Evolutionary conservation across 768 basidiomycete genomes (phyloP).

Genomic region (Tylopilus sp.): DNA sequence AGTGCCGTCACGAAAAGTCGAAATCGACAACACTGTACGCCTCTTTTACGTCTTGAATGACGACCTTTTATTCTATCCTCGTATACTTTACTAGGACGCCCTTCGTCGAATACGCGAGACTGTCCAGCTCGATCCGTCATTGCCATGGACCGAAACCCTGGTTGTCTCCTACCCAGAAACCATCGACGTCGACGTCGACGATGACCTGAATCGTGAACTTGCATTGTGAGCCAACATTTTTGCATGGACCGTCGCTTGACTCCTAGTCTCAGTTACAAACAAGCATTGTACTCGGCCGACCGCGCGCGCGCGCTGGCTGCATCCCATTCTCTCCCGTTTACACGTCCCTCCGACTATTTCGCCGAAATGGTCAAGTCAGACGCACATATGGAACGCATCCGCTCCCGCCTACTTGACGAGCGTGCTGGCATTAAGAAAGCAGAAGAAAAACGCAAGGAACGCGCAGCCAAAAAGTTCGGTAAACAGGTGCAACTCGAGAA

Average conservation of each 20-base stretch:
- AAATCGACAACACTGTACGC: conserved; percentile 73
- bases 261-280: conserved; percentile 72
- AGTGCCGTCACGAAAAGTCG: conserved; percentile 68
- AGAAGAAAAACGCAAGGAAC: conserved; percentile 87
- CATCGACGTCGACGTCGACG: conserved; percentile 73
- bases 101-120: conserved; percentile 77
- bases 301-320: conserved; percentile 73
- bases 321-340: conserved; percentile 79
- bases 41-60: background rate
- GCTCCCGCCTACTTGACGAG: conserved; percentile 87
- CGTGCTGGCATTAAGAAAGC: conserved; percentile 82
- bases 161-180: conserved; percentile 66
- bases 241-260: background rate
- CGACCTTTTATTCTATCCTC: background rate
- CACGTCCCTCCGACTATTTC: conserved; percentile 90
- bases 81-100: conserved; percentile 58
- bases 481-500: conserved; percentile 97
- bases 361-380: conserved; percentile 99
- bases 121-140: conserved; percentile 67
- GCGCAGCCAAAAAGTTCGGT: conserved; percentile 96
- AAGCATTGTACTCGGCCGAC: conserved; percentile 83
- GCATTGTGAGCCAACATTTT: conserved; percentile 66
- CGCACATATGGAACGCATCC: conserved; percentile 95
- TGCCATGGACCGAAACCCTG: conserved; percentile 86
- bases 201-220: conserved; percentile 92